Evolutionary conservation across 257 asterid genomes (phyloP).

Genomic region (Striga asiatica): DNA sequence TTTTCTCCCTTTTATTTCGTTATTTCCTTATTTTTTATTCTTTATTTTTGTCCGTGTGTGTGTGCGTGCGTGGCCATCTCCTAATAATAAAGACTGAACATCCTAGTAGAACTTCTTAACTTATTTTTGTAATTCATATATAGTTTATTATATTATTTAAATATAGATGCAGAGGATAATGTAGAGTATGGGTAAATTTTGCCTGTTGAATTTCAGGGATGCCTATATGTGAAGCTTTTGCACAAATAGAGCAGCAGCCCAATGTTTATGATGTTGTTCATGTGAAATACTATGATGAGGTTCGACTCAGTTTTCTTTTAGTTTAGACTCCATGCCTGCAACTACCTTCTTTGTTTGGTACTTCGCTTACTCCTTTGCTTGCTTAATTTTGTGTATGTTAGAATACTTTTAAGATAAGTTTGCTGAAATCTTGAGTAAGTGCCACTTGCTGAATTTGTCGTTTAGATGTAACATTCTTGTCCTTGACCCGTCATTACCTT

Average conservation of each 20-base stretch:
- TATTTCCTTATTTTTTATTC: too few relatives aligned
- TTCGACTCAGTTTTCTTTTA: slow-evolving; percentile 17
- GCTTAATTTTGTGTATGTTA: background rate
- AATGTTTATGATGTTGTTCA: slow-evolving; percentile 67
- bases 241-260: slow-evolving; percentile 70
- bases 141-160: background rate
- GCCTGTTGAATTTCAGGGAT: slow-evolving; percentile 40
- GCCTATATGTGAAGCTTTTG: slow-evolving; percentile 78
- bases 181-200: background rate
- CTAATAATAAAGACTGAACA: background rate
- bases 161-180: background rate
- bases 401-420: background rate
- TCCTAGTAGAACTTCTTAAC: background rate
- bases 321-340: background rate
- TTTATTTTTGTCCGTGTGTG: background rate
- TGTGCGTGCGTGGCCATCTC: background rate
- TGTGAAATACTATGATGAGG: slow-evolving; percentile 76
- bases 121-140: background rate
- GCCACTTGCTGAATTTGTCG: background rate
- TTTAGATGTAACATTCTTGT: background rate
- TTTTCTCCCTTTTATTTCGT: too few relatives aligned
- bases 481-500: background rate
- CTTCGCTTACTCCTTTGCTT: background rate
- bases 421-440: background rate
- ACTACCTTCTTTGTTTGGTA: background rate